These are phyloP conservation scores for Carex parvula DNA, from an alignment of 176 grass and related monocot species.

Conservation along the genomic window DNA sequence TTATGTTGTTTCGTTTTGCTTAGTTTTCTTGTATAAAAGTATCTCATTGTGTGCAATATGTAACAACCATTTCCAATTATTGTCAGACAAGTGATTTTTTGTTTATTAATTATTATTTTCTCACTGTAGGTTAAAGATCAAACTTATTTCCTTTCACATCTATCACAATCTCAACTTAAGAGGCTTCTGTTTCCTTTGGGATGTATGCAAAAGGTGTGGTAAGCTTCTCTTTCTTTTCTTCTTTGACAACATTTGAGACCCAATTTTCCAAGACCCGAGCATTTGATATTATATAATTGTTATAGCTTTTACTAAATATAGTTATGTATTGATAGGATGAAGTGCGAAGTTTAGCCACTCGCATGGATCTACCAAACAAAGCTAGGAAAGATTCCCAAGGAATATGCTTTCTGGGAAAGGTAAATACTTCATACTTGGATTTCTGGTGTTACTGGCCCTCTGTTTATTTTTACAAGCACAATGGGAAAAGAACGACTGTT, in stretches of 20 bases:
- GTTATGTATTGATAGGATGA: slow-evolving; percentile 50
- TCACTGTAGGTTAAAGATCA: slow-evolving; percentile 86
- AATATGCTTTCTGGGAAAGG: slow-evolving; percentile 98
- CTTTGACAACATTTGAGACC: too few species aligned
- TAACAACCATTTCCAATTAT: slow-evolving; percentile 6
- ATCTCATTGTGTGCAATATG: not conserved
- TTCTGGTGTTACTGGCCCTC: not conserved
- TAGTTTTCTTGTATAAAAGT: not conserved
- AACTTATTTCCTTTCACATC: slow-evolving; percentile 95
- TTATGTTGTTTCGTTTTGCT: not conserved
- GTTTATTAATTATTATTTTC: slow-evolving; percentile 11
- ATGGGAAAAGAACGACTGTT: not conserved
- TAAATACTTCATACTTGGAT: slow-evolving; percentile 21
- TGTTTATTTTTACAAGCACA: not conserved
- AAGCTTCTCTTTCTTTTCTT: not conserved
- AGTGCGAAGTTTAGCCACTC: slow-evolving; percentile 60
- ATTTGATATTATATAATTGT: not conserved
- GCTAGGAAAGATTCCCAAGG: slow-evolving; percentile 91
- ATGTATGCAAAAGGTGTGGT: slow-evolving; percentile 63
- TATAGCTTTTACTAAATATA: slow-evolving; percentile 8
- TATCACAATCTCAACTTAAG: slow-evolving; percentile 77
- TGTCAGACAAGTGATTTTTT: not conserved
- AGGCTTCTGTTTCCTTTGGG: slow-evolving; percentile 95
- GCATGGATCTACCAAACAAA: slow-evolving; percentile 80
- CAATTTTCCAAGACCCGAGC: too few species aligned